Conservation (phyloP, 2,329 filamentous ascomycete genomes). For the Parastagonospora avenae region DNA sequence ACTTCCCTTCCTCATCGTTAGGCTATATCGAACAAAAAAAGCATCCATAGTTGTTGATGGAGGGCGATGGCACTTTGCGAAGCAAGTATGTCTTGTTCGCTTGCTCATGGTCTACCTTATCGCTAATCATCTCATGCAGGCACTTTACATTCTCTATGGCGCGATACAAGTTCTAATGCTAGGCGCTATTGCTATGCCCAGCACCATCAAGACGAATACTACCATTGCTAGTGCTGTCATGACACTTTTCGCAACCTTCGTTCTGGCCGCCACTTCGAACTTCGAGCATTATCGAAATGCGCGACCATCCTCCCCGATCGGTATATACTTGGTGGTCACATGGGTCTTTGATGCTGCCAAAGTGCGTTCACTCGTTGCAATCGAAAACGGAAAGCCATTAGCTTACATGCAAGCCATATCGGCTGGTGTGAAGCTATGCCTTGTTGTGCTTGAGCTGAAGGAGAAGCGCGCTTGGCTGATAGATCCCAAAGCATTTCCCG, state of each 20-base stretch:
- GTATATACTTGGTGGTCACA: slow-evolving; percentile 1
- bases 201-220: slow-evolving; percentile 14
- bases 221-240: slow-evolving; percentile 6
- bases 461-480: slow-evolving; percentile 14
- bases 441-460: slow-evolving; percentile 13
- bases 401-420: slow-evolving; percentile 8
- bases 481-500: slow-evolving; percentile 6
- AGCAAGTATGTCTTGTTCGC: slow-evolving; percentile 7
- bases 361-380: neutral
- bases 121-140: neutral
- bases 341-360: neutral
- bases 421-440: slow-evolving; percentile 9
- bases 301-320: slow-evolving; percentile 14
- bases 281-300: slow-evolving; percentile 15
- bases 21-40: slow-evolving; percentile 8
- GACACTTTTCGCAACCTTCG: slow-evolving; percentile 11
- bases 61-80: slow-evolving; percentile 13
- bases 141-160: slow-evolving; percentile 12
- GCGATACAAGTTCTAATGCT: slow-evolving; percentile 14
- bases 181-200: slow-evolving; percentile 13
- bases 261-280: slow-evolving; percentile 9
- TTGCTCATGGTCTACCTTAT: too few relatives aligned
- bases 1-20: slow-evolving; percentile 9
- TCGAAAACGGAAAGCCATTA: slow-evolving; percentile 1
- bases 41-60: slow-evolving; percentile 7